Evolutionary conservation across 495 filamentous ascomycete species (phyloP), one percentile per base, ranked within the genome.

Genomic region (Podospora conica): DNA sequence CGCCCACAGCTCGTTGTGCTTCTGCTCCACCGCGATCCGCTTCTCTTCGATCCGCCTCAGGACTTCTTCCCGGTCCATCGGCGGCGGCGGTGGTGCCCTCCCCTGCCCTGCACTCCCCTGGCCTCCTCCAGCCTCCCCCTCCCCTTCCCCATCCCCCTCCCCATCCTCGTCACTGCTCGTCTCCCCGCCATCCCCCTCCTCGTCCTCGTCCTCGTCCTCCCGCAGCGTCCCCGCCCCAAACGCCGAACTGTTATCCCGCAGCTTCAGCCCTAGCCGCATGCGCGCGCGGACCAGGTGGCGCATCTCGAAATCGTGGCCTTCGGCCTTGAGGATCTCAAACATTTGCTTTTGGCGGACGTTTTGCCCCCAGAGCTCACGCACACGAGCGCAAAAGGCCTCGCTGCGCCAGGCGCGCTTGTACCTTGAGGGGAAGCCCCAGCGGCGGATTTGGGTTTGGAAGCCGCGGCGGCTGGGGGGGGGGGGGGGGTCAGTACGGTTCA

Each of bases 391-490:
- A 10, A 95, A 82, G 12, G 76, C 78, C 24, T 79, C 75, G 71
- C 91, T 89, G 70, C 88, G 88, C 74, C 89, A 87, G 6, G 85
- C 85, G 10, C 86, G 87, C 67, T 86, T 88, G 66, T 87, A 85
- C 73, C 90, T 91, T 65, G 81, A 84, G 3, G 91, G 91, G 66
- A 93, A 95, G 0, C 84, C 82, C 91, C 91, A 95, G 74, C 85
- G 81, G 70, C 86, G 88, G 77, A 91, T 91, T 65, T 90, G 88
- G 11, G 81, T 83, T 72, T 92, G 89, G 68, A 86, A 91, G 25
- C 87, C 85, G 48, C 89, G 87, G 75, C 90, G 91, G 73, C 88
- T 92, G 73, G 40, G 40, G 33, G 15, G 33, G 4, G 29, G 55
- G 20, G 27, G 21, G 33, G 28, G 9, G 48, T 40, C 9, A 53